Evolutionary conservation across 345 rosid species (phyloP).

Genomic region (Streptanthus diversifolius): DNA sequence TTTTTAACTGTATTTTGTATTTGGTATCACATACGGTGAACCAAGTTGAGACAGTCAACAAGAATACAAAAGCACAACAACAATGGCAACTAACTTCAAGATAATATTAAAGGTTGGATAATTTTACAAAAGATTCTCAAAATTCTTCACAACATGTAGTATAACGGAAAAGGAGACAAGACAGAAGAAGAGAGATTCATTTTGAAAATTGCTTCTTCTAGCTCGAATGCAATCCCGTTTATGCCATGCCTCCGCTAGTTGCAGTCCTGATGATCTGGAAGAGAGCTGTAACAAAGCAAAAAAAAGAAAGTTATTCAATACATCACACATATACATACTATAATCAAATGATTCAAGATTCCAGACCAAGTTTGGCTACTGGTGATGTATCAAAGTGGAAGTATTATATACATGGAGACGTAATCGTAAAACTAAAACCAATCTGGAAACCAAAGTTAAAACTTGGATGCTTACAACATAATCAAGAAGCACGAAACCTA

Average conservation of each 20-base stretch:
- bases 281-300: conserved; percentile 62
- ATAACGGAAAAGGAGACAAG: not conserved
- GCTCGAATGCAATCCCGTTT: conserved; percentile 10
- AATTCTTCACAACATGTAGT: conserved; percentile 6
- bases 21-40: not conserved
- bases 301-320: no score
- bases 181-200: not conserved
- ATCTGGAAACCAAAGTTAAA: not conserved
- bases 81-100: not conserved
- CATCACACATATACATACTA: no score
- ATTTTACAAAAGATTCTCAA: not conserved
- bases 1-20: not conserved
- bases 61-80: not conserved
- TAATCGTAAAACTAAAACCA: not conserved
- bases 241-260: conserved; percentile 68
- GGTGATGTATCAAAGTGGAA: not conserved
- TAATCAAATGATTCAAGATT: not conserved
- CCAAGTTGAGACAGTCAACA: not conserved
- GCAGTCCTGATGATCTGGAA: conserved; percentile 98
- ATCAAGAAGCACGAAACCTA: not conserved
- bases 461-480: not conserved
- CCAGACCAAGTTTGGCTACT: not conserved
- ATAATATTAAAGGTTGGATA: not conserved
- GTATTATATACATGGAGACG: no score
- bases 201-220: not conserved